Conservation (phyloP, 352 stramenopile species). For the Phytophthora palmivora region DNA sequence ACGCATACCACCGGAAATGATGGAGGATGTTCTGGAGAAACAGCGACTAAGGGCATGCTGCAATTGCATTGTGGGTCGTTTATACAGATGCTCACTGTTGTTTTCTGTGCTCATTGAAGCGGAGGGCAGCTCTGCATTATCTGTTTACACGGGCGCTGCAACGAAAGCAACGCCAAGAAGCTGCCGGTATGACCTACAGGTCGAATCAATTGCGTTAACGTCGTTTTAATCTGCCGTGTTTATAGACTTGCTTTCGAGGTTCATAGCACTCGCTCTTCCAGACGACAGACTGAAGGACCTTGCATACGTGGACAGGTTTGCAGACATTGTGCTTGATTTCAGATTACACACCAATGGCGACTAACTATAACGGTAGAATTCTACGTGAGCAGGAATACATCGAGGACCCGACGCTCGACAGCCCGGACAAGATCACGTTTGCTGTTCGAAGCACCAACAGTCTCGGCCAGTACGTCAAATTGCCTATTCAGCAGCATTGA, state of each 20-base stretch:
- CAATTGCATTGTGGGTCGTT: background rate
- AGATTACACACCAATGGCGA: background rate
- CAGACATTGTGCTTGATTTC: too few species aligned
- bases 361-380: slow-evolving; percentile 27
- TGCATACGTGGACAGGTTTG: slow-evolving; percentile 47
- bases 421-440: slow-evolving; percentile 36
- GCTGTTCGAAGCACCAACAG: slow-evolving; percentile 44
- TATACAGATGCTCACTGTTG: background rate
- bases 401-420: slow-evolving; percentile 46
- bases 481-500: too few species aligned
- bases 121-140: slow-evolving; percentile 56
- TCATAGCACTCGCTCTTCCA: slow-evolving; percentile 37
- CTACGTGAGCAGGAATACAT: slow-evolving; percentile 56
- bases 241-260: slow-evolving; percentile 43
- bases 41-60: slow-evolving; percentile 48
- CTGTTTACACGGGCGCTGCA: slow-evolving; percentile 50
- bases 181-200: slow-evolving; percentile 35
- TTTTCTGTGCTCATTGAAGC: slow-evolving; percentile 20
- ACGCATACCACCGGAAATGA: slow-evolving; percentile 36
- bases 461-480: slow-evolving; percentile 53
- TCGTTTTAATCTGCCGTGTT: background rate
- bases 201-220: background rate
- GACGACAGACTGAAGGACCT: slow-evolving; percentile 42
- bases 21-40: slow-evolving; percentile 43
- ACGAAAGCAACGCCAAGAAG: slow-evolving; percentile 42